Conservation (phyloP, 345 rosid genomes). For the Moricandia moricandioides region DNA sequence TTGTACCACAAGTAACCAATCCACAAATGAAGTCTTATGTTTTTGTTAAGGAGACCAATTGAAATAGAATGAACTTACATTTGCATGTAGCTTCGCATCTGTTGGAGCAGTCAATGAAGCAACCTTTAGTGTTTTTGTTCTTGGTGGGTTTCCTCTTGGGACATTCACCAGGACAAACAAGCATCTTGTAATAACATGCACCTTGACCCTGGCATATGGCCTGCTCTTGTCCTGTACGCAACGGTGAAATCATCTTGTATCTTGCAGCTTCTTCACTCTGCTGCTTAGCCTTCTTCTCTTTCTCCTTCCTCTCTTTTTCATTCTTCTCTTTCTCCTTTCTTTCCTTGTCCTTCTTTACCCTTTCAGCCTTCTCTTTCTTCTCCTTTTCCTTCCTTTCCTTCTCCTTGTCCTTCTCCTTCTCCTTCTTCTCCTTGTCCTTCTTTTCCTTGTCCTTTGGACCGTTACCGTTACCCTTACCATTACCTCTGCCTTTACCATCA, state of each 20-base stretch:
- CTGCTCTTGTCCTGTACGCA: conserved; percentile 48
- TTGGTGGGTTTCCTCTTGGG: conserved; percentile 60
- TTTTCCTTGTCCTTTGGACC: conserved; percentile 21
- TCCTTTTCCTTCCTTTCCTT: conserved; percentile 20
- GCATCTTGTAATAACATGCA: conserved; percentile 41
- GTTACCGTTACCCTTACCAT: background rate
- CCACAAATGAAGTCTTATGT: too few species aligned
- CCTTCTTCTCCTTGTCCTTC: conserved; percentile 4
- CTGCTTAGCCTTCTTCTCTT: conserved; percentile 29
- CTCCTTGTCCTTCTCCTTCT: background rate
- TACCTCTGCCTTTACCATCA: conserved; percentile 12
- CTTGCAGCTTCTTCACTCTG: conserved; percentile 36
- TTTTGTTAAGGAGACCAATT: background rate
- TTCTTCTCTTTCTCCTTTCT: conserved; percentile 22
- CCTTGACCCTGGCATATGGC: conserved; percentile 45
- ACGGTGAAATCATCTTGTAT: conserved; percentile 34
- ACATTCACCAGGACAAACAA: conserved; percentile 68
- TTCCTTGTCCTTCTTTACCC: conserved; percentile 3
- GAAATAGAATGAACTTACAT: conserved; percentile 44
- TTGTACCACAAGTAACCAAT: background rate
- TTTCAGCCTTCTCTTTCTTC: conserved; percentile 14
- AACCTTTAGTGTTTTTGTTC: conserved; percentile 64
- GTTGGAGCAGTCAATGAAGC: conserved; percentile 66
- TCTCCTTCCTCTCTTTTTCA: conserved; percentile 31
- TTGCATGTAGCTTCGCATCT: conserved; percentile 85